phyloP scores from a whole-genome alignment of 2,329 filamentous ascomycete genomes.

The Colletotrichum lini region DNA sequence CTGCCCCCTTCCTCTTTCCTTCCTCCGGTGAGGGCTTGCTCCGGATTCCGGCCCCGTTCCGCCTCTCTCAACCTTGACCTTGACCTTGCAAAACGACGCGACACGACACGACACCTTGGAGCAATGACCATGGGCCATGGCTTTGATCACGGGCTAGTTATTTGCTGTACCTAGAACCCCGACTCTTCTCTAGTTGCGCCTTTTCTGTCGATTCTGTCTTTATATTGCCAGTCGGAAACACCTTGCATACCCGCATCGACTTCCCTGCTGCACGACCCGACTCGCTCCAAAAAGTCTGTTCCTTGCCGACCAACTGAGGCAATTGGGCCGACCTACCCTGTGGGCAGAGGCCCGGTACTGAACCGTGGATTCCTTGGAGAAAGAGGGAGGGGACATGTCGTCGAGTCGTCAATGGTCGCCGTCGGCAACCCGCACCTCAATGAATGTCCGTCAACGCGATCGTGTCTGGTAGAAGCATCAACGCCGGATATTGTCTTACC shows the following conservation, averaged over 20 bases:
- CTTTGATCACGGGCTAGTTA: background rate
- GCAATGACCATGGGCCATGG: background rate
- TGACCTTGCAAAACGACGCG: slow-evolving; percentile 5
- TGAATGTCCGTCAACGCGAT: slow-evolving; percentile 21
- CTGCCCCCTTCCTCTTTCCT: background rate
- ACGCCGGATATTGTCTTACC: slow-evolving; percentile 16
- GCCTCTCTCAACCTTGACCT: slow-evolving; percentile 10
- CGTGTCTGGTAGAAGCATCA: slow-evolving; percentile 19
- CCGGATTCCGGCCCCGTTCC: slow-evolving; percentile 15
- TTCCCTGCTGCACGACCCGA: background rate
- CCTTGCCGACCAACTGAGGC: slow-evolving; percentile 24
- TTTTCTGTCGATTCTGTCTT: background rate
- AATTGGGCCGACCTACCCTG: slow-evolving; percentile 11
- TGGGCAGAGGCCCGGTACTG: slow-evolving; percentile 30
- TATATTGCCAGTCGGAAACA: background rate
- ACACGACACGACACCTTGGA: background rate
- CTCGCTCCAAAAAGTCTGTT: slow-evolving; percentile 17
- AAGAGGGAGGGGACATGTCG: slow-evolving; percentile 30
- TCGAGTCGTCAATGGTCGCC: slow-evolving; percentile 26
- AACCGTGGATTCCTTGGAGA: slow-evolving; percentile 27
- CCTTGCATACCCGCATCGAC: slow-evolving; percentile 2
- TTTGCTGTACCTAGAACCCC: slow-evolving; percentile 2
- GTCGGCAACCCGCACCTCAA: slow-evolving; percentile 18
- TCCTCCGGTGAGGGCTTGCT: slow-evolving; percentile 5
- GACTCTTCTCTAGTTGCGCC: slow-evolving; percentile 3